These are phyloP conservation scores for Geosiphon pyriformis DNA, from an alignment of 192 early-diverging fungal species.

Conservation along the genomic window DNA sequence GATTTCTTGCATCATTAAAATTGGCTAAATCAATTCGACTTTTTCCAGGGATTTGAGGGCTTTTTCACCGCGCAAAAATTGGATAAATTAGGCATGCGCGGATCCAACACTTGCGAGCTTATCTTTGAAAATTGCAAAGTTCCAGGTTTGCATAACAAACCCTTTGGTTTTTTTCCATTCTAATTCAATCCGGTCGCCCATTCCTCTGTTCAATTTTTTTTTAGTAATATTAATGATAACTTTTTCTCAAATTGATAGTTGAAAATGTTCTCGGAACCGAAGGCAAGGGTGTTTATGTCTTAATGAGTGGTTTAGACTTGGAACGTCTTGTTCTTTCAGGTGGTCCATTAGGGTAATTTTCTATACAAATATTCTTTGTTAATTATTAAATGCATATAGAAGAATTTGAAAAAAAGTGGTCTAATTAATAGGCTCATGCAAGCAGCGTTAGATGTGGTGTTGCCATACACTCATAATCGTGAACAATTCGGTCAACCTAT, in stretches of 20 bases:
- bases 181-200: constrained; percentile 67
- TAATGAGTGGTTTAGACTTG: constrained; percentile 87
- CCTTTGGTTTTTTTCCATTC: constrained; percentile 12
- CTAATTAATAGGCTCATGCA: constrained; percentile 97
- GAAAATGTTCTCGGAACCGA: constrained; percentile 86
- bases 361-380: no score
- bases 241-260: constrained; percentile 39
- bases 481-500: constrained; percentile 87
- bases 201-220: constrained; percentile 86
- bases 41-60: constrained; percentile 69
- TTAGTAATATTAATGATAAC: constrained; percentile 76
- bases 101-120: constrained; percentile 73
- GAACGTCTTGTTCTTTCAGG: constrained; percentile 48
- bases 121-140: background rate
- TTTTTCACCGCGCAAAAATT: constrained; percentile 84
- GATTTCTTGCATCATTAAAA: no score
- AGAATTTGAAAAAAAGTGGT: constrained; percentile 96
- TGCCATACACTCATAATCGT: constrained; percentile 92
- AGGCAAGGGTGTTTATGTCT: constrained; percentile 57
- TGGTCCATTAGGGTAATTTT: constrained; percentile 70
- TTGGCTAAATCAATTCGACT: no score
- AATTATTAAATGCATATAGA: constrained; percentile 96
- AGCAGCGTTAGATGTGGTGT: constrained; percentile 79
- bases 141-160: background rate
- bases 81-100: constrained; percentile 96